Evolutionary conservation across 2,329 filamentous ascomycete species (phyloP).

Genomic region (Nemania bipapillata): DNA sequence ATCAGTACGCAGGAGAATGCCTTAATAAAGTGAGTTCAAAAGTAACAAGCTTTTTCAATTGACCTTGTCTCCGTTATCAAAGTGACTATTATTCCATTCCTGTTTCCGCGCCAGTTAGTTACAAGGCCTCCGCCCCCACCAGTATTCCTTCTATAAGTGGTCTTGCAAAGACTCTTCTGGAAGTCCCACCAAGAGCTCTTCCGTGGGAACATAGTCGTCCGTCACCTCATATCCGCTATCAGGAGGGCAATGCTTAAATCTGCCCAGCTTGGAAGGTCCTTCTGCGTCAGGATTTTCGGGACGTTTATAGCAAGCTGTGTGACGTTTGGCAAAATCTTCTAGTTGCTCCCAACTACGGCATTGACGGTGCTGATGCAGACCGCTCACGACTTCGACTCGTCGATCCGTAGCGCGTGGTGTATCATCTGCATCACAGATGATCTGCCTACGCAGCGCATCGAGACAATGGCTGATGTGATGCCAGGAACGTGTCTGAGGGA

Average conservation of each 20-base stretch:
- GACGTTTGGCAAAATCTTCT: slow-evolving; percentile 40
- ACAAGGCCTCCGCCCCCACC: too few species aligned
- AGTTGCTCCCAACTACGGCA: slow-evolving; percentile 49
- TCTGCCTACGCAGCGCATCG: slow-evolving; percentile 46
- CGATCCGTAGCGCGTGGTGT: slow-evolving; percentile 45
- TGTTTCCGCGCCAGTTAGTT: too few species aligned
- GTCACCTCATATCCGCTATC: slow-evolving; percentile 32
- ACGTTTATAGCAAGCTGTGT: slow-evolving; percentile 40
- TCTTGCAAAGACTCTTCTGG: slow-evolving; percentile 34
- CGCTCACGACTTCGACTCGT: slow-evolving; percentile 34
- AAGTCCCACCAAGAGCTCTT: slow-evolving; percentile 33
- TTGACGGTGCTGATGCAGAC: slow-evolving; percentile 43
- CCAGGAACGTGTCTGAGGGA: slow-evolving; percentile 23
- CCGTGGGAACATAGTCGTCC: slow-evolving; percentile 31
- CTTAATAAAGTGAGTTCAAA: too few species aligned
- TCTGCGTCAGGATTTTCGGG: slow-evolving; percentile 32
- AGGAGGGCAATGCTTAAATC: slow-evolving; percentile 39
- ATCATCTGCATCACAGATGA: slow-evolving; percentile 50
- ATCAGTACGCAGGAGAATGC: too few species aligned
- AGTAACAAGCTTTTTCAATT: too few species aligned
- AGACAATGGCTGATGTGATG: slow-evolving; percentile 45
- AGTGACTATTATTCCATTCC: too few species aligned
- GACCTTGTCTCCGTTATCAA: too few species aligned
- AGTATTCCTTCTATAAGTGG: neutral
- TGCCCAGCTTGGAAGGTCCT: slow-evolving; percentile 35